Evolutionary conservation across 768 basidiomycete genomes (phyloP), one percentile per base, ranked within the genome.

Genomic region (Cubamyces sp.): DNA sequence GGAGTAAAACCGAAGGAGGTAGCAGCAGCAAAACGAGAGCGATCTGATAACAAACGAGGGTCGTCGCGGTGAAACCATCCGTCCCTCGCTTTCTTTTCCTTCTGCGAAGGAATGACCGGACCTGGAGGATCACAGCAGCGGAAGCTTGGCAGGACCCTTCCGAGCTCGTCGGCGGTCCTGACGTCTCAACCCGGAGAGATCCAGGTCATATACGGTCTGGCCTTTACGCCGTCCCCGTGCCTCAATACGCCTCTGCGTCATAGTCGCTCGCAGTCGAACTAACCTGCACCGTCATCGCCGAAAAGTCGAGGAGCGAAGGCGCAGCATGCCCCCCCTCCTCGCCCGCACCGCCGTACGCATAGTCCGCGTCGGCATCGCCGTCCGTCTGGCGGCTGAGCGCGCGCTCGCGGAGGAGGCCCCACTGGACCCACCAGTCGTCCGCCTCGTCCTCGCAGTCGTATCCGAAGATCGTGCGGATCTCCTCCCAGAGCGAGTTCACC

Each of bases 351-450:
- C 48, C 39, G 12, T 37, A 30, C 37, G 9, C 42, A 26, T 48
- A 25, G 23, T 23, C 51, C 1, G 30, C 21, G 16, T 8, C 28
- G 28, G 3, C 42, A 2, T 48, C 30, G 12, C 12, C 25, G 16
- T 37, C 28, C 21, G 26, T 30, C 43, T 48, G 56, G 9, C 42
- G 55, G 8, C 28, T 34, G 50, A 52, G 58, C 47, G 73, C 67
- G n/a, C 65, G 66, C 56, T 71, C 66, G 40, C 66, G 63, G 9
- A 74, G 64, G 5, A 68, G 47, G 6, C 75, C 75, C 75, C 75
- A 76, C n/a, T 71, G 59, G 16, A 75, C 69, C 74, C 74, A 76
- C 75, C 75, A 76, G 57, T 75, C 71, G 48, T 76, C 76, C 46
- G 74, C 74, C 57, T 71, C 74, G 55, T 77, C 76, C 66, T 74